Percentiles rank a stretch among this genome's conserved stretches.
Conservation (phyloP, 352 stramenopile species). For the Phytophthora fragariaefolia region DNA sequence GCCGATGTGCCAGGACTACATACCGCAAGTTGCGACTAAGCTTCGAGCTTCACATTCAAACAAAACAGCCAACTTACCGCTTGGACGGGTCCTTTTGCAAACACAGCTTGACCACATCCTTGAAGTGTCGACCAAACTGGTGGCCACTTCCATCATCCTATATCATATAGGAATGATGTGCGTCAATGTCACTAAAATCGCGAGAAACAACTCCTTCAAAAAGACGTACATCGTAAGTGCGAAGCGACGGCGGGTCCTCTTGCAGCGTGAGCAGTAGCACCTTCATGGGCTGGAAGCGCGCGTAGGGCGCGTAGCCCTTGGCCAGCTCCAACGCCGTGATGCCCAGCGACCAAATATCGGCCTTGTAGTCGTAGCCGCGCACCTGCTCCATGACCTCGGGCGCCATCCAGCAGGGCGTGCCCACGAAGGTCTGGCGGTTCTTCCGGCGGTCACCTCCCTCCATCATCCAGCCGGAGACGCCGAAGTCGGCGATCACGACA, state of each 20-base stretch:
- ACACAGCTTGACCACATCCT: conserved; percentile 90
- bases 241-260: conserved; percentile 94
- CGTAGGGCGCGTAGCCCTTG: conserved; percentile 99
- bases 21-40: not conserved
- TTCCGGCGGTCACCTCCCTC: conserved; percentile 94
- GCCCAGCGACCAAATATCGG: conserved; percentile 99
- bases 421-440: conserved; percentile 98
- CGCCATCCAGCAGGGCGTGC: conserved; percentile 98
- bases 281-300: conserved; percentile 98
- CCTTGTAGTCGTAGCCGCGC: conserved; percentile 95
- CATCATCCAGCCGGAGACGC: conserved; percentile 98
- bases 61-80: conserved; percentile 44
- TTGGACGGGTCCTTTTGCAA: conserved; percentile 90
- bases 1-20: conserved; percentile 78
- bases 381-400: conserved; percentile 93
- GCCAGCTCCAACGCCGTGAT: conserved; percentile 99
- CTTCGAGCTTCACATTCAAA: no score
- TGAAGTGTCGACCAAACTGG: conserved; percentile 88
- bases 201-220: no score
- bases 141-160: conserved; percentile 84
- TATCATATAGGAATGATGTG: no score
- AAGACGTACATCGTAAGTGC: conserved; percentile 85
- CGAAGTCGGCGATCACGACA: conserved; percentile 99
- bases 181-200: no score
- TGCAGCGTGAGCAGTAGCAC: conserved; percentile 97